These are phyloP conservation scores for Microcyclosporella mali DNA, from an alignment of 2,329 filamentous ascomycete genomes.

Conservation along the genomic window DNA sequence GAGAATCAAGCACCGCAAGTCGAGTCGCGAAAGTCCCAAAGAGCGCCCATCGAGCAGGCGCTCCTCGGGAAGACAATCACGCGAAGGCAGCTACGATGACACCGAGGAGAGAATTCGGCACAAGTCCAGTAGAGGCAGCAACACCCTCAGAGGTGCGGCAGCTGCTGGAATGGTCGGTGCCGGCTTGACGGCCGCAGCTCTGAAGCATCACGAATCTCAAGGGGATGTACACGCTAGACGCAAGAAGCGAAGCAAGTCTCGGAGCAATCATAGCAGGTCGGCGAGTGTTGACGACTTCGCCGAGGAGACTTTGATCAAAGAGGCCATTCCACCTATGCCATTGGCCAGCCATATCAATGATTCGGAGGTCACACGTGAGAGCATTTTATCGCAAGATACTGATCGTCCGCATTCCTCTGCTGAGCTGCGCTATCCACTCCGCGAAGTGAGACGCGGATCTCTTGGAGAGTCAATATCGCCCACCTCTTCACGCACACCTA, in stretches of 20 bases:
- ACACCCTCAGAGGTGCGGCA: slow-evolving; percentile 45
- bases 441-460: slow-evolving; percentile 58
- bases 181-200: slow-evolving; percentile 55
- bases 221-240: slow-evolving; percentile 45
- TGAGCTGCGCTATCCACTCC: slow-evolving; percentile 51
- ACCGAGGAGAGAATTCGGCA: slow-evolving; percentile 48
- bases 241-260: slow-evolving; percentile 43
- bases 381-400: slow-evolving; percentile 75
- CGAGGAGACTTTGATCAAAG: slow-evolving; percentile 41
- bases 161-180: slow-evolving; percentile 50
- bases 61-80: slow-evolving; percentile 19
- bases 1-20: slow-evolving; percentile 49
- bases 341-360: slow-evolving; percentile 78
- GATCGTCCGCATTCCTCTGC: slow-evolving; percentile 61
- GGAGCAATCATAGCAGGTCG: slow-evolving; percentile 47
- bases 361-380: slow-evolving; percentile 81
- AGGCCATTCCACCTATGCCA: slow-evolving; percentile 69
- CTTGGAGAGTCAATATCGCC: slow-evolving; percentile 51
- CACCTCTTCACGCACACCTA: slow-evolving; percentile 53
- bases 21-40: slow-evolving; percentile 41
- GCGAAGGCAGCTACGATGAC: slow-evolving; percentile 22
- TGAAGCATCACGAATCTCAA: slow-evolving; percentile 60
- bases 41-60: slow-evolving; percentile 23
- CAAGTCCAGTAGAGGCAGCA: slow-evolving; percentile 49
- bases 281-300: slow-evolving; percentile 49